Evolutionary conservation across 352 stramenopile genomes (phyloP), one percentile per base, ranked within the genome.

Genomic region (Poterioochromonas sp.): DNA sequence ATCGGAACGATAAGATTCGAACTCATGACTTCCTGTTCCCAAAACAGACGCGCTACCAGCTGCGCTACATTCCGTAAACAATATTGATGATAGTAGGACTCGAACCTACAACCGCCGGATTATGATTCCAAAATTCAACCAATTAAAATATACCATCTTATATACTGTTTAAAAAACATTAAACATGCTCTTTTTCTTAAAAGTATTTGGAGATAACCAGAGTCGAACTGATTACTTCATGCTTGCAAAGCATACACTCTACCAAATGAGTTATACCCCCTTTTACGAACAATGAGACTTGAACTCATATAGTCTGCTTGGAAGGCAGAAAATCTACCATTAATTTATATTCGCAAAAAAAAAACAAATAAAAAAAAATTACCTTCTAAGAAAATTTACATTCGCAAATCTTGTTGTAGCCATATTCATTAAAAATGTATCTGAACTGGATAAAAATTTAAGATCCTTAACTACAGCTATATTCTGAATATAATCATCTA

Each of bases 251-350:
- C 62, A 71, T 71, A 71, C 62, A 71, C 62, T 71, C 62, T 71
- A 71, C 62, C 62, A 71, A 71, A 44, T 71, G 62, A 71, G 62
- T 71, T 71, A 71, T 71, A 71, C 62, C 62, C 62, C n/a, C 32
- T 71, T 71, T 71, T 71, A 43, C 62, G 62, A 43, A 71, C 62
- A 71, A 71, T 43, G 62, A 71, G 62, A 71, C 32, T 71, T 76
- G 74, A 79, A 79, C 64, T 79, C 79, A 63, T 83, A 83, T 77
- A 60, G 80, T 53, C 82, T 82, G 62, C 77, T 80, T 77, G 69
- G 79, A 82, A 83, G 73, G 60, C 76, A 76, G 60, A 80, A 82
- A 81, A 81, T 51, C 76, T 82, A 76, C 69, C 69, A 62, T 76
- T 76, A 76, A 68, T 76, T 40, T 76, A 76, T 68, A 76, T 68